These are phyloP conservation scores for Selaginella moellendorffii DNA, from an alignment of 75 land plant genomes.

Conservation along the genomic window DNA sequence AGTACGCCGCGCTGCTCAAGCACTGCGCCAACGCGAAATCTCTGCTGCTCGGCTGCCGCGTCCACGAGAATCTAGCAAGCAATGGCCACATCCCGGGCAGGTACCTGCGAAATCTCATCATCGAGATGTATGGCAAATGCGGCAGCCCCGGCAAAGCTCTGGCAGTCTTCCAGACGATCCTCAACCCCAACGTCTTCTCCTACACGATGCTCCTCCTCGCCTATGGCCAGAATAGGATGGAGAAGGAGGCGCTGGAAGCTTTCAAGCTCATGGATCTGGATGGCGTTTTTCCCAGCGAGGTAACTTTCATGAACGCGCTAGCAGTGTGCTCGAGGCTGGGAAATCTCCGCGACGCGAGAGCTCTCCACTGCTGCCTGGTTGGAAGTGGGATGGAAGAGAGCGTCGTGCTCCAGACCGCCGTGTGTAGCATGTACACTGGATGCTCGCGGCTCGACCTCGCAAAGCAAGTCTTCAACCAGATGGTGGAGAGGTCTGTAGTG, in stretches of 20 bases:
- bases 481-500: background rate
- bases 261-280: background rate
- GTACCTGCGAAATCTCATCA: background rate
- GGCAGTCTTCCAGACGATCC: background rate
- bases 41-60: background rate
- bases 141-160: background rate
- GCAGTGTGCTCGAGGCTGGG: background rate
- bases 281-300: background rate
- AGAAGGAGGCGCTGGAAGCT: background rate
- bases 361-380: background rate
- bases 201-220: background rate
- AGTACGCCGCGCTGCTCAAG: background rate
- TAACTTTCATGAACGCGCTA: background rate
- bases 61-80: background rate
- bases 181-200: background rate
- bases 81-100: background rate
- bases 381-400: background rate
- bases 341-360: background rate
- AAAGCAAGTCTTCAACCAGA: background rate
- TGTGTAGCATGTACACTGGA: background rate
- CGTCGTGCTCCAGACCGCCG: background rate
- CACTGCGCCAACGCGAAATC: background rate
- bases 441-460: background rate
- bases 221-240: background rate
- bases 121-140: background rate